These are phyloP conservation scores for Gnomoniopsis sp. DNA, from an alignment of 2,329 filamentous ascomycete species.

Conservation along the genomic window DNA sequence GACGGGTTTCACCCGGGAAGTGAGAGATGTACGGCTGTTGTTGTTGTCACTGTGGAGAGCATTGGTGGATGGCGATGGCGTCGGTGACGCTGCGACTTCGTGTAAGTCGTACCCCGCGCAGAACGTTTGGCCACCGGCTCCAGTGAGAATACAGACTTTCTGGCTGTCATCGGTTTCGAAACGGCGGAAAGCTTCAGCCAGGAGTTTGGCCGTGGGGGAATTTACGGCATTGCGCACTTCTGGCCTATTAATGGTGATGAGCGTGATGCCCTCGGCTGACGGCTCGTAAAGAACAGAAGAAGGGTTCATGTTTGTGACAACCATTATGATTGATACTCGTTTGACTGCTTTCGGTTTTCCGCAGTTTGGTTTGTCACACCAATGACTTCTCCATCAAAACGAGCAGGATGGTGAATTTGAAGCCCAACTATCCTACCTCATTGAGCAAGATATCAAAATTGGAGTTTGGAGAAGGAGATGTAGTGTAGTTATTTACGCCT, in stretches of 20 bases:
- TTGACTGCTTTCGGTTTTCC: too few relatives aligned
- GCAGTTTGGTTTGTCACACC: too few relatives aligned
- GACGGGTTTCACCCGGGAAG: not conserved
- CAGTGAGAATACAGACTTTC: constrained; percentile 50
- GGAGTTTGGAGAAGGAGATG: too few relatives aligned
- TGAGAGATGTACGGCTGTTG: not conserved
- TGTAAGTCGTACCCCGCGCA: constrained; percentile 53
- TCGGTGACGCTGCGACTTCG: constrained; percentile 29
- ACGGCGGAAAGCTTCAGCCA: constrained; percentile 43
- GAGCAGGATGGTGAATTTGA: too few relatives aligned
- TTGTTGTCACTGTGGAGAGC: not conserved
- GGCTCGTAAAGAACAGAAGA: constrained; percentile 2
- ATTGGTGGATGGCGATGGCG: not conserved
- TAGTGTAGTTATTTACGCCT: too few relatives aligned
- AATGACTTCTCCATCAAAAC: too few relatives aligned
- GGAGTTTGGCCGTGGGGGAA: constrained; percentile 40
- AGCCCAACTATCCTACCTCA: too few relatives aligned
- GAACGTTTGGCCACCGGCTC: constrained; percentile 41
- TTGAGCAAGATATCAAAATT: too few relatives aligned
- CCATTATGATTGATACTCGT: too few relatives aligned
- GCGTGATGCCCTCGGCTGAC: constrained; percentile 42
- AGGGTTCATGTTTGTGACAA: too few relatives aligned
- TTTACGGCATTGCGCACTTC: constrained; percentile 51
- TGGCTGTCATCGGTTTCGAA: constrained; percentile 49
- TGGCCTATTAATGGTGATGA: constrained; percentile 52